Evolutionary conservation across 345 rosid species (phyloP).

Genomic region (Camelina neglecta): DNA sequence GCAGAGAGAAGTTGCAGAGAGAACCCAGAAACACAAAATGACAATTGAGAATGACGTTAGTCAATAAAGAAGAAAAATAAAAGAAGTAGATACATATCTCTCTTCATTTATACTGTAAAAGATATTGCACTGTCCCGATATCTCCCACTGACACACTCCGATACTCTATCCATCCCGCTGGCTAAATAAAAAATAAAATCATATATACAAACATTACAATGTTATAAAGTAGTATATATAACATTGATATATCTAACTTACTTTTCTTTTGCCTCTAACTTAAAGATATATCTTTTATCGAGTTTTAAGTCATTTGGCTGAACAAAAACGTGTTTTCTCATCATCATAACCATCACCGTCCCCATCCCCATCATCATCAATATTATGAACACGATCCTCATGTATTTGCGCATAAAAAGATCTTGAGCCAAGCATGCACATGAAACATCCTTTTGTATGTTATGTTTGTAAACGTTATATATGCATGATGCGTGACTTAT

Average conservation of each 20-base stretch:
- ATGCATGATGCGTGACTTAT: background rate
- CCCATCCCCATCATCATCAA: constrained; percentile 20
- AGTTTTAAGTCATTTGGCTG: constrained; percentile 6
- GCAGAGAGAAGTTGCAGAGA: no score
- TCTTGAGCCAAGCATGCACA: constrained; percentile 26
- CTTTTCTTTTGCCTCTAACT: constrained; percentile 31
- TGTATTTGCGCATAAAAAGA: constrained; percentile 27
- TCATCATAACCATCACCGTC: constrained; percentile 21
- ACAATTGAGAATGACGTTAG: no score
- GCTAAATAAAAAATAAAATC: no score
- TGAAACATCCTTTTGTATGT: background rate
- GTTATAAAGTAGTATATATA: no score
- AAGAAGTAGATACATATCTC: no score
- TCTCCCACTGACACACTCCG: no score
- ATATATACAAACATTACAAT: no score
- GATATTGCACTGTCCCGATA: no score
- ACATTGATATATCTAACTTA: background rate
- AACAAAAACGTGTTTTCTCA: constrained; percentile 20
- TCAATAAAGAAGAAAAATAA: no score
- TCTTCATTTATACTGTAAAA: no score
- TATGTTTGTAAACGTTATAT: background rate
- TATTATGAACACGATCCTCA: constrained; percentile 17
- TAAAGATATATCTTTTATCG: constrained; percentile 8
- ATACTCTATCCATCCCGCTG: no score
- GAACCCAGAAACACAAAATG: no score